phyloP scores from a whole-genome alignment of 2,329 filamentous ascomycete genomes.

The Plenodomus biglobosus region DNA sequence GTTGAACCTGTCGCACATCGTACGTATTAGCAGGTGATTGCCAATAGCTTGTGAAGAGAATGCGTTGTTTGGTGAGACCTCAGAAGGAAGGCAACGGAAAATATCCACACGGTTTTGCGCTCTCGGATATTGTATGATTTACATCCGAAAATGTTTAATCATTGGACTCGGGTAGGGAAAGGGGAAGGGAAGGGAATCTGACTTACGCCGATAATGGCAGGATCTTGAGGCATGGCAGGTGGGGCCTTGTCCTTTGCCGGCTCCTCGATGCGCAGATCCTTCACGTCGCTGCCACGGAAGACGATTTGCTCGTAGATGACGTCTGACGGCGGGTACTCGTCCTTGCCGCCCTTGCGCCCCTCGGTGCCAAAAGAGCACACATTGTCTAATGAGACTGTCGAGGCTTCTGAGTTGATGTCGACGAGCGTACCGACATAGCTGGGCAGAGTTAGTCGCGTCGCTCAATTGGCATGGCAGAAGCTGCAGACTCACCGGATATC shows the following conservation, averaged over 20 bases:
- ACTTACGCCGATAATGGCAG: conserved; percentile 97
- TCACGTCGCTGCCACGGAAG: conserved; percentile 96
- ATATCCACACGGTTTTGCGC: conserved; percentile 95
- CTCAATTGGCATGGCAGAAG: conserved; percentile 16
- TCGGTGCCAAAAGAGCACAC: conserved; percentile 94
- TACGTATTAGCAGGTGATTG: conserved; percentile 25
- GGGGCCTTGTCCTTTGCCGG: conserved; percentile 67
- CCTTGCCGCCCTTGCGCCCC: conserved; percentile 76
- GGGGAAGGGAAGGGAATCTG: conserved; percentile 6
- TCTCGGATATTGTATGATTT: conserved; percentile 83
- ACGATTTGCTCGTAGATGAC: conserved; percentile 98
- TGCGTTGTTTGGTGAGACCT: conserved; percentile 48
- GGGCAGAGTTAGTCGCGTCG: conserved; percentile 22
- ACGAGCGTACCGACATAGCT: conserved; percentile 96
- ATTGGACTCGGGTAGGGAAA: conserved; percentile 51
- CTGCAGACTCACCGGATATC: conserved; percentile 77
- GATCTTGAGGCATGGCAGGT: conserved; percentile 84
- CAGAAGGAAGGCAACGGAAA: conserved; percentile 99
- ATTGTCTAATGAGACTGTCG: conserved; percentile 95
- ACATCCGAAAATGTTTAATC: conserved; percentile 98
- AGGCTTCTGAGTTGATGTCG: conserved; percentile 96
- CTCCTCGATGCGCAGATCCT: conserved; percentile 93
- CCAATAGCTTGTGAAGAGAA: conserved; percentile 13
- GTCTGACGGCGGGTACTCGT: conserved; percentile 81
- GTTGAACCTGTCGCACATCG: conserved; percentile 34